phyloP scores from a whole-genome alignment of 1,284 basidiomycete species.

The Pseudozyma thailandica region DNA sequence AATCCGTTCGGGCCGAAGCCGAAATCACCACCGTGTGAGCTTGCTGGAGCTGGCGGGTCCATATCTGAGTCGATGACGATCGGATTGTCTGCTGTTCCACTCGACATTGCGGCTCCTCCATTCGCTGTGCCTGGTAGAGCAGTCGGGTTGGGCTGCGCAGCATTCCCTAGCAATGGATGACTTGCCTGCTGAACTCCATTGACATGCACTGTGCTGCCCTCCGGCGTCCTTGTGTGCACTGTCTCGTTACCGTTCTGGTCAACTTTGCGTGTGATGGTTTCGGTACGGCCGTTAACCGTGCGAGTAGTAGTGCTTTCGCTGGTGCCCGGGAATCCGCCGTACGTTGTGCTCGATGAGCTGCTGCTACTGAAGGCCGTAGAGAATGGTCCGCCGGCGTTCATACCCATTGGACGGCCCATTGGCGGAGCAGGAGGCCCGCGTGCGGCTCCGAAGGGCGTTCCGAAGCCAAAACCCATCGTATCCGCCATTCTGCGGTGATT shows the following conservation, averaged over 20 bases:
- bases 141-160: not conserved
- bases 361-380: slow-evolving; percentile 7
- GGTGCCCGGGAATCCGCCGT: slow-evolving; percentile 24
- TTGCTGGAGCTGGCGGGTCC: not conserved
- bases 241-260: slow-evolving; percentile 58
- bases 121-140: slow-evolving; percentile 5
- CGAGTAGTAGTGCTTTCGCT: slow-evolving; percentile 52
- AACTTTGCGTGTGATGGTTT: slow-evolving; percentile 56
- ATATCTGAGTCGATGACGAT: slow-evolving; percentile 32
- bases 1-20: slow-evolving; percentile 4
- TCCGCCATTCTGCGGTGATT: slow-evolving; percentile 56
- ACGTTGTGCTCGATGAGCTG: slow-evolving; percentile 20
- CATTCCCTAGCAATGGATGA: slow-evolving; percentile 36
- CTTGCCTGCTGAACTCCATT: slow-evolving; percentile 54
- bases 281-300: slow-evolving; percentile 55
- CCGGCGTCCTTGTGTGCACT: slow-evolving; percentile 52
- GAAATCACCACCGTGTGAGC: not conserved
- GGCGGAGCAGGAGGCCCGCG: slow-evolving; percentile 6
- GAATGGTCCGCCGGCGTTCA: slow-evolving; percentile 18
- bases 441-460: slow-evolving; percentile 11
- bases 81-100: slow-evolving; percentile 27
- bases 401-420: slow-evolving; percentile 15
- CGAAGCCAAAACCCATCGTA: slow-evolving; percentile 47
- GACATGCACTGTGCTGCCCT: slow-evolving; percentile 54
- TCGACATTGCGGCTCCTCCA: not conserved